These are phyloP conservation scores for Aspergillus coremiiformis DNA, from an alignment of 495 filamentous ascomycete species.

Conservation along the genomic window DNA sequence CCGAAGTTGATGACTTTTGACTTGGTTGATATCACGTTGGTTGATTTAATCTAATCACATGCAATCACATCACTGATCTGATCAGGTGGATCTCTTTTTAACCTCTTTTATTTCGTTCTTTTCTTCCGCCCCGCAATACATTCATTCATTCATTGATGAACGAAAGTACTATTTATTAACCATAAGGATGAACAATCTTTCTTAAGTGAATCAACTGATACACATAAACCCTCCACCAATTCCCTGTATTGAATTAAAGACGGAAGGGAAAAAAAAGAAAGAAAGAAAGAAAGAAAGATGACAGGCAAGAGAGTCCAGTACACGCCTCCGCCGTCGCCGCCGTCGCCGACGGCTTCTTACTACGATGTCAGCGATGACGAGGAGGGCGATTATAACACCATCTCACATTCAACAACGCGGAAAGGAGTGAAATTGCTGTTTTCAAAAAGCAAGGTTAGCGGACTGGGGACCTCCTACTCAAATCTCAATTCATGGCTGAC, in stretches of 20 bases:
- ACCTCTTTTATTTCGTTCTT: no score
- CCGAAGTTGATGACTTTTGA: no score
- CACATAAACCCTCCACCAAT: neutral
- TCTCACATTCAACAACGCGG: constrained; percentile 71
- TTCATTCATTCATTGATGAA: no score
- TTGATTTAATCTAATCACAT: no score
- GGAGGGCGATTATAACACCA: constrained; percentile 91
- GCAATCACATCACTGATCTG: no score
- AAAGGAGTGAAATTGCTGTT: constrained; percentile 92
- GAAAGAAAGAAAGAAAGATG: constrained; percentile 23
- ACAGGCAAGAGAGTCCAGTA: constrained; percentile 27
- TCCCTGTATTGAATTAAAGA: neutral
- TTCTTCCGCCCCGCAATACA: no score
- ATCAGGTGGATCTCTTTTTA: no score
- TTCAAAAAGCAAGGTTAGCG: constrained; percentile 85
- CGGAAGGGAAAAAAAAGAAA: no score
- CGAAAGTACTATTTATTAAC: no score
- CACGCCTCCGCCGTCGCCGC: constrained; percentile 43
- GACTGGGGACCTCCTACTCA: neutral
- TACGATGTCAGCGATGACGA: constrained; percentile 97
- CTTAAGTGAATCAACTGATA: neutral
- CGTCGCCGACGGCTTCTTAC: constrained; percentile 82
- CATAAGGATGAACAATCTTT: neutral
- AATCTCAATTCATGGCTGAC: neutral
- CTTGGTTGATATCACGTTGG: no score